Evolutionary conservation across 345 rosid genomes (phyloP), one percentile per base, ranked within the genome.

Genomic region (Turnera subulata): DNA sequence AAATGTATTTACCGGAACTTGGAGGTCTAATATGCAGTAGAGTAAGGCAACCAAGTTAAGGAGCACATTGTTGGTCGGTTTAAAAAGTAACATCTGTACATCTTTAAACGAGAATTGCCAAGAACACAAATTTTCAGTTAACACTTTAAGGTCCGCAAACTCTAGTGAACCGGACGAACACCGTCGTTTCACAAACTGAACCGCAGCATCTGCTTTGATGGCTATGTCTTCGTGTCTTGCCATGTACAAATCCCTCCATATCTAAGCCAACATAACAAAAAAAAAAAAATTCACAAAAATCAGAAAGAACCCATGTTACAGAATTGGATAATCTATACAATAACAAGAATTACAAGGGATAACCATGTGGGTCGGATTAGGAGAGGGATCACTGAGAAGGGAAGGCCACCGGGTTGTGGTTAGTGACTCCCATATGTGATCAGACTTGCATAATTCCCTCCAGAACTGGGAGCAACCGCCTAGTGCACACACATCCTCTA

Each of bases 391-490:
- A 55, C 74, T 64, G 61, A 67, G 50, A 66, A 70, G 23, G 15
- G 62, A 62, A 20, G 85, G 89, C 97, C 97, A 86, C 76, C 95
- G 80, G 38, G 70, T 46, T 50, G 58, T 67, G 66, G 72, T 53
- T 51, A 84, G 68, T 32, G 83, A 65, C 54, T 83, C 87, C 95
- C 97, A 90, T 46, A 84, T 62, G 65, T 55, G 69, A 66, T 87
- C 89, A 40, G 88, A 83, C 52, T 59, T 46, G 40, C 93, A 87
- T 4, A 82, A 49, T 54, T 80, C 74, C 64, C 85, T 82, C 93
- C 90, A 90, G 58, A 77, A 78, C 58, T 64, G 79, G 54, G 90
- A 82, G 68, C 95, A 90, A 66, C 82, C 56, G 21, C 88, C 82
- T 54, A 87, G 64, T 25, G 80, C 67, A 25, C 88, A 83, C 55